A percentile compares a stretch with the other conserved stretches of the same genome.
These are phyloP conservation scores for Sclerotinia glacialis DNA, from an alignment of 2,329 filamentous ascomycete genomes.

Conservation along the genomic window DNA sequence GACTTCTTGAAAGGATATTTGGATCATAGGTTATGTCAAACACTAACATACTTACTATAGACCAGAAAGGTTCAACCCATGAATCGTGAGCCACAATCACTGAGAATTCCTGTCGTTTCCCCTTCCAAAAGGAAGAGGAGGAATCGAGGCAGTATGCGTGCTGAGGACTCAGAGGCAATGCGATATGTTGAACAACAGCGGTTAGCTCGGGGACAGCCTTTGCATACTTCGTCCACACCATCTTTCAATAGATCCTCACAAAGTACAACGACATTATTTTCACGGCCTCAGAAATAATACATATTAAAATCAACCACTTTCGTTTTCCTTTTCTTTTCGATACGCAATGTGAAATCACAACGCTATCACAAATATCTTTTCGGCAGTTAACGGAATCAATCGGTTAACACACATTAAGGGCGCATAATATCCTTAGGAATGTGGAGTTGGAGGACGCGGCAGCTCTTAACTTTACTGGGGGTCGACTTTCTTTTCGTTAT, in stretches of 20 bases:
- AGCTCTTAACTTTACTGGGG: neutral
- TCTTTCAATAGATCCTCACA: neutral
- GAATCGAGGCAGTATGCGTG: neutral
- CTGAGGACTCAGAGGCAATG: slow-evolving; percentile 3
- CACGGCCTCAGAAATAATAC: neutral
- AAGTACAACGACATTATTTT: neutral
- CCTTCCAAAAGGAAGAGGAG: neutral
- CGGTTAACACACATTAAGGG: neutral
- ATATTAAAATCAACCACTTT: neutral
- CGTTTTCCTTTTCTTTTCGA: neutral
- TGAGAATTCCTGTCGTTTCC: slow-evolving; percentile 11
- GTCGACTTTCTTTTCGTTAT: neutral
- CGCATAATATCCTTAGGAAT: slow-evolving; percentile 6
- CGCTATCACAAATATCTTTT: neutral
- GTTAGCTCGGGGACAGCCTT: neutral
- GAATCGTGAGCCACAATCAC: slow-evolving; percentile 13
- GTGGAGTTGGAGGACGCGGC: neutral
- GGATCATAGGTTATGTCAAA: neutral
- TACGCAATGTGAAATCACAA: neutral
- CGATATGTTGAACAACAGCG: neutral
- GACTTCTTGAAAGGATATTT: neutral
- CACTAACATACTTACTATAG: slow-evolving; percentile 21
- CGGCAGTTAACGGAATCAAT: neutral
- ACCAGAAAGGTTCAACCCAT: slow-evolving; percentile 14
- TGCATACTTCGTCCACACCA: neutral